phyloP scores from a whole-genome alignment of 306 rosid species.

The Cercis canadensis region DNA sequence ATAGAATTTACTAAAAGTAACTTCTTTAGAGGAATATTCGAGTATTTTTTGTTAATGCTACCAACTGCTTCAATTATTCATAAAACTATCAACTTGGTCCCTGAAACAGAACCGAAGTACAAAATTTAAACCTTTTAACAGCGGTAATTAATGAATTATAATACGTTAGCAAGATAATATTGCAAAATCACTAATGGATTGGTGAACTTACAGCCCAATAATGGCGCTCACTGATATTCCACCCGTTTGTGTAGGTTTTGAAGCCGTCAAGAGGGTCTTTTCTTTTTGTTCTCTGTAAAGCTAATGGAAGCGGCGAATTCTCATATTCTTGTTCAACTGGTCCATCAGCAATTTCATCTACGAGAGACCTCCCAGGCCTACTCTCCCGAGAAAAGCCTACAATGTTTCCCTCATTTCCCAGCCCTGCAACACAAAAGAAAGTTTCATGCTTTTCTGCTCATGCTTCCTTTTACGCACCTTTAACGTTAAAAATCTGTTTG shows the following conservation, averaged over 20 bases:
- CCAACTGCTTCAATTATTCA: neutral
- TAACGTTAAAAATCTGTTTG: neutral
- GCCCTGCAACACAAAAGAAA: conserved; percentile 32
- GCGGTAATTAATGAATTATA: neutral
- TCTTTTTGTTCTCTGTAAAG: conserved; percentile 65
- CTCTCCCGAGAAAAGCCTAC: neutral
- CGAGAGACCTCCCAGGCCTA: conserved; percentile 26
- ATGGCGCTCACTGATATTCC: conserved; percentile 71
- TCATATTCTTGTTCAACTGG: conserved; percentile 11
- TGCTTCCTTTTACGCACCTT: conserved; percentile 11
- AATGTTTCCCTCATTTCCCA: conserved; percentile 30
- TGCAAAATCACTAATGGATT: neutral
- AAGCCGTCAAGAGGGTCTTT: conserved; percentile 65
- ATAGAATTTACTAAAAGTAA: neutral
- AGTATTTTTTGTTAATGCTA: conserved; percentile 26
- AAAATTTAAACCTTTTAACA: neutral
- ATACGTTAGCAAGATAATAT: neutral
- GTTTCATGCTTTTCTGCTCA: conserved; percentile 26
- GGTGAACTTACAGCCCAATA: conserved; percentile 67
- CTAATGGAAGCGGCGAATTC: conserved; percentile 60
- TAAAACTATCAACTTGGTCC: neutral
- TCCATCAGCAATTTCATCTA: conserved; percentile 39
- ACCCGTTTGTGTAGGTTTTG: conserved; percentile 61
- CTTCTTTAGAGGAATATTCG: neutral
- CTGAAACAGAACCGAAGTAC: conserved; percentile 3